Base-by-base conservation (phyloP, 495 filamentous ascomycete genomes). In the Hypoxylon lienhwacheense region DNA sequence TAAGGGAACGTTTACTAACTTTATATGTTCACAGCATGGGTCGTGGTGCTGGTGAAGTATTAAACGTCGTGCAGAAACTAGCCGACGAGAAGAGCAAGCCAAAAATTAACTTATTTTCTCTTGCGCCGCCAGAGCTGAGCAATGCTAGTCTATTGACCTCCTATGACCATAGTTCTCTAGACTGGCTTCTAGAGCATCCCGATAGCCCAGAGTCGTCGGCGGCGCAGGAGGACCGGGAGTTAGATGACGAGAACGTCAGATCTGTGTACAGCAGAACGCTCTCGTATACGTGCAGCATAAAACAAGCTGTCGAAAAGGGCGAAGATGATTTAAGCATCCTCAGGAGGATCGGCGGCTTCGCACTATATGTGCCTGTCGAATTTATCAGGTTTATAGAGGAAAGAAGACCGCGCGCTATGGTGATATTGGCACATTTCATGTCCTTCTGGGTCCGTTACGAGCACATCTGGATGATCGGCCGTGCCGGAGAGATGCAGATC, bases 381-480 rank as follows among this genome's bases (percentile, higher is more conserved):
- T 75, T 73, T 28, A 53, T 60, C 29, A 56, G 58, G 6, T 66
- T 70, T 21, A 50, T 73, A 32, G 55, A 66, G 17, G 61, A 75
- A 44, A 66, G 64, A 33, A 61, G 68, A 25, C 73, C 71, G 5
- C 70, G 72, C 7, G 72, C 72, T 2, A 53, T 74, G 25, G 71
- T 74, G 3, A 61, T 71, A 11, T n/a, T 76, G 16, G 73, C 67
- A 12, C 63, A 70, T 39, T 65, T 72, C 35, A 74, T 75, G 63
- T 55, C 71, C 2, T 24, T 74, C 14, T 66, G 60, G 59, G 37
- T 71, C 1, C 55, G 42, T 6, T 59, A 56, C 24, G 68, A 73
- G 1, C 47, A 69, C 52, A 46, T 72, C 2, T 76, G 73, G 70
- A 66, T 71, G 61, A 57, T 76, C 12, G 64, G 60, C 10, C 53